A percentile compares a stretch with the other conserved stretches of the same genome.
Conservation (phyloP, 192 early-diverging fungal species). For the Coemansia guatemalensis region DNA sequence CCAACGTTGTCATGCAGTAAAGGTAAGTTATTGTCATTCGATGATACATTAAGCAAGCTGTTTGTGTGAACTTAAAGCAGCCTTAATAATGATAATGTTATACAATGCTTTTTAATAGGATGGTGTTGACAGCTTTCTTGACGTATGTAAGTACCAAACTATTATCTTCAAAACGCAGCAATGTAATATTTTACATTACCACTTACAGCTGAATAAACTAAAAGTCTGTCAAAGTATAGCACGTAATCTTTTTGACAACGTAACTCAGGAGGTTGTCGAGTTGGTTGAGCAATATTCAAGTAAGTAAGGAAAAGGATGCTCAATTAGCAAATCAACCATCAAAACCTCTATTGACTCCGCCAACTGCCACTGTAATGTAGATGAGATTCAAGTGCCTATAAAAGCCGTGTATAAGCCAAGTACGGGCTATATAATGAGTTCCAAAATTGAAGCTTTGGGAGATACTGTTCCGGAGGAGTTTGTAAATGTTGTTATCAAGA, state of each 20-base stretch:
- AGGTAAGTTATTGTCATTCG: slow-evolving; percentile 37
- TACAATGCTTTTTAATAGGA: slow-evolving; percentile 36
- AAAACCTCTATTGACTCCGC: background rate
- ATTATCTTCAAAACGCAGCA: background rate
- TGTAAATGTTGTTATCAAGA: slow-evolving; percentile 70
- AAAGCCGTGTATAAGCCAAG: slow-evolving; percentile 64
- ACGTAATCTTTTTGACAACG: slow-evolving; percentile 39
- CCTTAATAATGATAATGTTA: background rate
- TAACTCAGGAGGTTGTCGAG: slow-evolving; percentile 37
- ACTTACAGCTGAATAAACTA: no score
- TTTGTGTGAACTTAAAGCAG: background rate
- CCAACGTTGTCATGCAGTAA: slow-evolving; percentile 86
- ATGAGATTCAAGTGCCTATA: slow-evolving; percentile 59
- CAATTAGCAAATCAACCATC: background rate
- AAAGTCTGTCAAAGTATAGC: background rate
- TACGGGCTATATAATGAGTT: slow-evolving; percentile 64
- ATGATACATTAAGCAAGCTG: slow-evolving; percentile 1
- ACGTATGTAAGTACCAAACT: slow-evolving; percentile 63
- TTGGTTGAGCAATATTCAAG: slow-evolving; percentile 52
- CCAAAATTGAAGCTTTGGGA: slow-evolving; percentile 44
- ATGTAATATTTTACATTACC: no score
- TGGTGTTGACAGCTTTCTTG: slow-evolving; percentile 80
- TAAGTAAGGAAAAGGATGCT: background rate
- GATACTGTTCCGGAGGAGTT: slow-evolving; percentile 63
- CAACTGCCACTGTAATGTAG: slow-evolving; percentile 14